A percentile compares a stretch with the other conserved stretches of the same genome.
phyloP scores from a whole-genome alignment of 73 alveolate genomes.

The Paramecium tetraurelia region DNA sequence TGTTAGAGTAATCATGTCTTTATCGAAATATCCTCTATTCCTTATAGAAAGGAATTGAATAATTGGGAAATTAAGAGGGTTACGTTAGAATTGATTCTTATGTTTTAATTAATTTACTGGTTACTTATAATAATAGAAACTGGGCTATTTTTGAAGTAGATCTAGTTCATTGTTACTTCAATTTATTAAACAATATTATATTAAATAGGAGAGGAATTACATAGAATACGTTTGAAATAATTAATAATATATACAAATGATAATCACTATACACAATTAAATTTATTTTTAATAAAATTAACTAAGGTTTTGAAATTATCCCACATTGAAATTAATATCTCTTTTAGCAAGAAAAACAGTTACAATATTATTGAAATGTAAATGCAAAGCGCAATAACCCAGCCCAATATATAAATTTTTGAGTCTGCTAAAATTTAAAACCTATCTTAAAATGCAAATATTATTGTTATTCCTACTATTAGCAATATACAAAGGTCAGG shows the following conservation, averaged over 20 bases:
- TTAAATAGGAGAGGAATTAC: too few relatives aligned
- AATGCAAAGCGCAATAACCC: background rate
- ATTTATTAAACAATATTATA: too few relatives aligned
- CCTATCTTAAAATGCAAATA: background rate
- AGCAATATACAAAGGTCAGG: conserved; percentile 1
- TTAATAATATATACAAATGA: background rate
- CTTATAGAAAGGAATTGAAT: background rate
- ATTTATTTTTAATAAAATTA: background rate
- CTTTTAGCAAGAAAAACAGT: background rate
- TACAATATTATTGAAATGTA: background rate
- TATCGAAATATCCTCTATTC: background rate
- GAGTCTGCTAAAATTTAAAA: background rate
- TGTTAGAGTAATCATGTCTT: too few relatives aligned
- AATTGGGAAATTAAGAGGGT: background rate
- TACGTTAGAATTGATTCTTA: background rate
- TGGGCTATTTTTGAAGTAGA: too few relatives aligned
- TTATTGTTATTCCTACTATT: background rate
- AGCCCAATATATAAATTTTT: background rate
- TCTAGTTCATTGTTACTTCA: too few relatives aligned
- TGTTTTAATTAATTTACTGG: background rate
- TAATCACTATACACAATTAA: background rate
- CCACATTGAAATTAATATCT: background rate
- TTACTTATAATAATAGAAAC: too few relatives aligned
- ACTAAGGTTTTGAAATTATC: background rate
- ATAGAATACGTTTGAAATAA: background rate